Evolutionary conservation across 2,329 filamentous ascomycete species (phyloP).

Genomic region (Claviceps citrina): DNA sequence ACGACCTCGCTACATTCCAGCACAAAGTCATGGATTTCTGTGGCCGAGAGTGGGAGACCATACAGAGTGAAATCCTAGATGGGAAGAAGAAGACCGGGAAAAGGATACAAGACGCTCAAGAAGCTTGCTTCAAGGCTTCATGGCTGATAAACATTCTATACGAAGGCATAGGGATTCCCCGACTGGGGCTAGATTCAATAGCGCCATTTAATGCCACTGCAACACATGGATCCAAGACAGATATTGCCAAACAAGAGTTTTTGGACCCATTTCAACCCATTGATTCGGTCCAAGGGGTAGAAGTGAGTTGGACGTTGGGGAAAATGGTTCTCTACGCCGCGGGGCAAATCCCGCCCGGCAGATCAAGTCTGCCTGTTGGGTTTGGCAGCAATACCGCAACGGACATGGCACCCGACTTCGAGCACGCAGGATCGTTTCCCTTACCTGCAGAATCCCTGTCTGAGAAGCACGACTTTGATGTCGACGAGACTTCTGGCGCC

Average conservation of each 20-base stretch:
- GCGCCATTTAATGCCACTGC: constrained; percentile 44
- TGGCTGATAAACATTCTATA: constrained; percentile 97
- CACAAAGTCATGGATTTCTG: constrained; percentile 74
- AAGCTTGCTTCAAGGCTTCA: constrained; percentile 94
- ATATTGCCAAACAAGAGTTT: constrained; percentile 58
- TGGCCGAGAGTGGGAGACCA: constrained; percentile 63
- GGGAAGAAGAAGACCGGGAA: constrained; percentile 61
- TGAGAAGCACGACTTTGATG: constrained; percentile 26
- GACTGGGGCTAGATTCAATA: constrained; percentile 59
- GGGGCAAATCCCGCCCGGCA: constrained; percentile 59
- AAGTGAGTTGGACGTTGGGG: constrained; percentile 93
- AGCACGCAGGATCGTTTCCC: constrained; percentile 53
- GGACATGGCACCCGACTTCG: constrained; percentile 60
- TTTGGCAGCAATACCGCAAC: constrained; percentile 72
- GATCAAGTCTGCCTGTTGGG: constrained; percentile 56
- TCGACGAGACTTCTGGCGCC: background rate
- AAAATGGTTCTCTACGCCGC: constrained; percentile 94
- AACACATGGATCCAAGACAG: constrained; percentile 48
- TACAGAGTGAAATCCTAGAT: constrained; percentile 48
- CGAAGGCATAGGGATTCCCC: constrained; percentile 85
- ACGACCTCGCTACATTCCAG: constrained; percentile 84
- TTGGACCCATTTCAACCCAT: constrained; percentile 81
- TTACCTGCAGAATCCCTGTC: constrained; percentile 16
- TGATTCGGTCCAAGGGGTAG: constrained; percentile 77
- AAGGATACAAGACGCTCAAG: constrained; percentile 62